Evolutionary conservation across 1,284 basidiomycete genomes (phyloP), one percentile per base, ranked within the genome.

Genomic region (Takashimella tepidaria): DNA sequence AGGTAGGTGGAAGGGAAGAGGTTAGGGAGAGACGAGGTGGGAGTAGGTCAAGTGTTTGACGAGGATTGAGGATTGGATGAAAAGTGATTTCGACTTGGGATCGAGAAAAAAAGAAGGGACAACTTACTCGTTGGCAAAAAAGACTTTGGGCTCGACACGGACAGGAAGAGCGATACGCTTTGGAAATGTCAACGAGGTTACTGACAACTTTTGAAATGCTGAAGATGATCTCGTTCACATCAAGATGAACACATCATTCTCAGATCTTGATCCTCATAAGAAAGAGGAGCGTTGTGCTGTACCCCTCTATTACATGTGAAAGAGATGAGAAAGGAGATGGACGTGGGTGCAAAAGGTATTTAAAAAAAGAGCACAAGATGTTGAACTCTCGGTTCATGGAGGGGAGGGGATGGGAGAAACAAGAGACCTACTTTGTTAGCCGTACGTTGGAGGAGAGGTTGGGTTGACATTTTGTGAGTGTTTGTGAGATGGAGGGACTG

Each of bases 361-460:
- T n/a, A n/a, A n/a, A n/a, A n/a, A n/a, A n/a, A n/a, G n/a, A n/a
- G n/a, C n/a, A n/a, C n/a, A n/a, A n/a, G n/a, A n/a, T n/a, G n/a
- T n/a, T n/a, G n/a, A n/a, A n/a, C 56, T 8, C 31, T 8, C 31
- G 31, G 31, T 8, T 37, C 10, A 16, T 8, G 31, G 31, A 37
- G 31, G 16, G 31, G 31, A 37, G 10, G 31, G 16, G 31, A 16
- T 8, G 31, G 8, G 31, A 37, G 31, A 16, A 37, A 16, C 8
- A 37, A 16, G 37, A 40, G 31, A 26, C 8, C 31, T 47, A 72
- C 73, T 69, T 96, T 96, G 49, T 87, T 84, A 2, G 92, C 89
- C 16, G 93, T 96, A 56, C 96, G 86, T 77, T 98, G 95, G 46
- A 99, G 87, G 46, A 98, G 84, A 20, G 96, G 96, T 76, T 98